A percentile compares a stretch with the other conserved stretches of the same genome.
These are phyloP conservation scores for Chaetoscypha palmicola DNA, from an alignment of 2,329 filamentous ascomycete genomes.

Conservation along the genomic window DNA sequence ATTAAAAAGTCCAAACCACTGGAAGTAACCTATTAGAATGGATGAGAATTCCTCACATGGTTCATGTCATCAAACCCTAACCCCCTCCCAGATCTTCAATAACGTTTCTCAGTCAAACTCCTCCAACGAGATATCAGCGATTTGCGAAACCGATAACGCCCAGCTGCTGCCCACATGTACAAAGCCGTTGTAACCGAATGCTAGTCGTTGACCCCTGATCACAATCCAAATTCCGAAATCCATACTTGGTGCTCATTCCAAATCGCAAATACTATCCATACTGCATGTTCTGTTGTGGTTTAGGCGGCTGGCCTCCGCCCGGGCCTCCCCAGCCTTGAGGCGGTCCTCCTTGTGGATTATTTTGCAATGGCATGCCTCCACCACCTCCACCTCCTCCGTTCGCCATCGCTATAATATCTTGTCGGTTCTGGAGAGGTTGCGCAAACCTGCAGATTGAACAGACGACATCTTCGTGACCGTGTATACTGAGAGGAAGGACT, in stretches of 20 bases:
- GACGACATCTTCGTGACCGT: conserved; percentile 60
- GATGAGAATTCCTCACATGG: no score
- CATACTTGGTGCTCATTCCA: no score
- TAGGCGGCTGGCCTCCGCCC: conserved; percentile 13
- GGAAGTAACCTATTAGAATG: no score
- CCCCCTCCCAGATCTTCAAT: no score
- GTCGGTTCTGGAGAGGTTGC: conserved; percentile 49
- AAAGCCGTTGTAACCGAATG: no score
- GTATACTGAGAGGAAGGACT: conserved; percentile 62
- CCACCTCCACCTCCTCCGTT: conserved; percentile 24
- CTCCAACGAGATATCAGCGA: no score
- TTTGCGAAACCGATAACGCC: no score
- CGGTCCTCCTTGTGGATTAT: conserved; percentile 15
- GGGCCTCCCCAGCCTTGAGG: conserved; percentile 25
- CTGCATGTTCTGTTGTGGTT: conserved; percentile 28
- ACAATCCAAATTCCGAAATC: not conserved
- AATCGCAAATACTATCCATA: conserved; percentile 19
- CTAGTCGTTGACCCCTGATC: no score
- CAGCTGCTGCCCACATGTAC: no score
- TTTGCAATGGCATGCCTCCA: conserved; percentile 22
- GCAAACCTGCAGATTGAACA: conserved; percentile 73
- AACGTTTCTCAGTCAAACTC: no score
- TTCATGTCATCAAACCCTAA: no score
- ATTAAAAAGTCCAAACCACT: no score
- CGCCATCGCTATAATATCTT: conserved; percentile 26